phyloP scores from a whole-genome alignment of 2,329 filamentous ascomycete genomes.

The Paraphoma sp. region DNA sequence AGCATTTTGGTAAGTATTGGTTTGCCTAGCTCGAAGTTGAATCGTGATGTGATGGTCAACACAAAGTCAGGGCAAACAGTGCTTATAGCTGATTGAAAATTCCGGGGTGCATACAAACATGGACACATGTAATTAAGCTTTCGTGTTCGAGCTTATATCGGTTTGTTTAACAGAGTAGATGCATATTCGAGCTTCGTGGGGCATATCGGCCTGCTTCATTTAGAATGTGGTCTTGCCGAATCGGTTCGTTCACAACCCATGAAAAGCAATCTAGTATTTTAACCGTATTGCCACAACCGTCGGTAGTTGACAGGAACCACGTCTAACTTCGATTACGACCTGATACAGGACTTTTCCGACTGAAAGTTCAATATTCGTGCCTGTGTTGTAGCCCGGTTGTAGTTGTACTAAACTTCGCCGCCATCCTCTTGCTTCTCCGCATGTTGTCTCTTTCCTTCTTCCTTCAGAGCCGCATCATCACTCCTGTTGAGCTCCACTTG shows the following conservation, averaged over 20 bases:
- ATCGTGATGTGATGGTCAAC: neutral
- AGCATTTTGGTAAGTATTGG: constrained; percentile 24
- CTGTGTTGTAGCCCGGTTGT: neutral
- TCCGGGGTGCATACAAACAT: neutral
- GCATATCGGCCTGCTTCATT: constrained; percentile 3
- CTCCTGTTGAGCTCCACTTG: constrained; percentile 21
- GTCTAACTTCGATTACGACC: neutral
- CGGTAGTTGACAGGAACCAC: constrained; percentile 12
- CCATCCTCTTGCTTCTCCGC: constrained; percentile 7
- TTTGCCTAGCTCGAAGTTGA: neutral
- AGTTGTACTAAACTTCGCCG: neutral
- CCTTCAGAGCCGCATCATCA: constrained; percentile 26
- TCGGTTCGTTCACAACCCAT: neutral
- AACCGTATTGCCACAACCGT: constrained; percentile 6
- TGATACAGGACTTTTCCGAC: too few species aligned
- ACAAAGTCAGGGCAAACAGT: neutral
- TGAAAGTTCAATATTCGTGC: too few species aligned
- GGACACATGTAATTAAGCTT: neutral
- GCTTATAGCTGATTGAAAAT: neutral
- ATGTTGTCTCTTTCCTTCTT: constrained; percentile 20
- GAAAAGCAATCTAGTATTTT: constrained; percentile 9
- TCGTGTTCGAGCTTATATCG: neutral
- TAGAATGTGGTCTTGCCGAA: neutral
- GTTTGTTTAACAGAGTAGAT: neutral
- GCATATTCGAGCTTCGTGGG: constrained; percentile 9